These are phyloP conservation scores for Aspergillus panamensis DNA, from an alignment of 495 filamentous ascomycete genomes.

Conservation along the genomic window DNA sequence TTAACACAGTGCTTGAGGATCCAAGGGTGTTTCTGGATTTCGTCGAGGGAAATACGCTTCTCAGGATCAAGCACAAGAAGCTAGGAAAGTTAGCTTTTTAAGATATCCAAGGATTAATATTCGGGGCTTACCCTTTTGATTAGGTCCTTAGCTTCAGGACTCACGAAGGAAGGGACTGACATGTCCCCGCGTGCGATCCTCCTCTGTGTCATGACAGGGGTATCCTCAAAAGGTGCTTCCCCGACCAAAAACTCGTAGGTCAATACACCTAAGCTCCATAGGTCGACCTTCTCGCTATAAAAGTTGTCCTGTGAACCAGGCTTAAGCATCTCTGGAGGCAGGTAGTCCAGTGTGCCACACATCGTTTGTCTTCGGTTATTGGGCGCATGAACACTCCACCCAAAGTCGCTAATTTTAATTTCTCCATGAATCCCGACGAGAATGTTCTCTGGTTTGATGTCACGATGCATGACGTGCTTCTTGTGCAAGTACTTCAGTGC, in stretches of 20 bases:
- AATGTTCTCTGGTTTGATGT: slow-evolving; percentile 99
- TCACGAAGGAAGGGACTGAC: slow-evolving; percentile 86
- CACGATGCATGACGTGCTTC: slow-evolving; percentile 97
- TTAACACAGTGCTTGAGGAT: slow-evolving; percentile 94
- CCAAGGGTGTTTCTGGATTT: slow-evolving; percentile 91
- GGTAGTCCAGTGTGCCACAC: slow-evolving; percentile 95
- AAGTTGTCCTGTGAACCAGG: slow-evolving; percentile 73
- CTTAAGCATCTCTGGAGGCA: slow-evolving; percentile 96
- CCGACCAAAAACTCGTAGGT: slow-evolving; percentile 96
- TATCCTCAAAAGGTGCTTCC: slow-evolving; percentile 95
- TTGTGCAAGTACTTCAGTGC: slow-evolving; percentile 89
- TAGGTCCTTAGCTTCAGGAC: slow-evolving; percentile 83
- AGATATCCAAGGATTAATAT: neutral
- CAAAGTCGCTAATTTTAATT: slow-evolving; percentile 98
- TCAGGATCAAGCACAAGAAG: slow-evolving; percentile 91
- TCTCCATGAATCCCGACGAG: slow-evolving; percentile 95
- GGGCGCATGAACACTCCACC: slow-evolving; percentile 97
- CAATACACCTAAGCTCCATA: slow-evolving; percentile 93
- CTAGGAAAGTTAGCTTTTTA: slow-evolving; percentile 41
- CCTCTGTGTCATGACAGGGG: slow-evolving; percentile 88
- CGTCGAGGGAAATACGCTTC: slow-evolving; percentile 84
- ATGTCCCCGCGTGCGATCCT: slow-evolving; percentile 88
- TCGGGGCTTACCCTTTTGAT: slow-evolving; percentile 72
- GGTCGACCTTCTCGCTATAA: slow-evolving; percentile 92
- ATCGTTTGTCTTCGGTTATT: slow-evolving; percentile 92